phyloP scores from a whole-genome alignment of 345 rosid genomes.

The Arabis alpina region DNA sequence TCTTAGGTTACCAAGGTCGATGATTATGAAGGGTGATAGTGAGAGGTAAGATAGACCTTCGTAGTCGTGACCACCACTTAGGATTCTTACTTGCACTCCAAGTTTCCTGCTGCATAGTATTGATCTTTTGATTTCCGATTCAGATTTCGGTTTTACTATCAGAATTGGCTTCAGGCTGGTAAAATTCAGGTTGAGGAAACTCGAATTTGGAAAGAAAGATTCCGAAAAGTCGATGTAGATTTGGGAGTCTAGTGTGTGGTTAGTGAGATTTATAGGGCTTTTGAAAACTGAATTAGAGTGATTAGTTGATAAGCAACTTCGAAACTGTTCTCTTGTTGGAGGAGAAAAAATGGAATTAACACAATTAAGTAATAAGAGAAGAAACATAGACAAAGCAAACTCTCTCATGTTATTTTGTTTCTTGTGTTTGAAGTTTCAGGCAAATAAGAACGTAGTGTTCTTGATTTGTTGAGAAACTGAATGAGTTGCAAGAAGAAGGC shows the following conservation, averaged over 20 bases:
- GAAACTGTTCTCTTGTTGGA: conserved; percentile 39
- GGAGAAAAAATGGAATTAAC: conserved; percentile 13
- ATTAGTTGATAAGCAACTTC: conserved; percentile 27
- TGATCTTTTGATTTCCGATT: conserved; percentile 52
- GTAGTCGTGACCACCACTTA: conserved; percentile 81
- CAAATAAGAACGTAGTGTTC: conserved; percentile 11
- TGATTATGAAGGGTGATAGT: conserved; percentile 49
- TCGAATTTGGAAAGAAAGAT: conserved; percentile 20
- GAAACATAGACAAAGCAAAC: conserved; percentile 23
- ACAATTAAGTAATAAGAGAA: conserved; percentile 2
- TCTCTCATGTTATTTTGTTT: conserved; percentile 30
- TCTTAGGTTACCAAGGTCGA: conserved; percentile 54
- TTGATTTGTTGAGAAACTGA: conserved; percentile 32
- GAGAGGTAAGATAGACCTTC: conserved; percentile 71
- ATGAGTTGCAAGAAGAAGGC: conserved; percentile 30
- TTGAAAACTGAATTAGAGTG: background rate
- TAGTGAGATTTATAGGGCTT: background rate
- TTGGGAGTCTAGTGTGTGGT: background rate
- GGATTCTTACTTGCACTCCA: conserved; percentile 52
- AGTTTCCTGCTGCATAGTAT: conserved; percentile 48
- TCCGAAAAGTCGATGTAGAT: conserved; percentile 13
- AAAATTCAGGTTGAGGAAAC: conserved; percentile 36
- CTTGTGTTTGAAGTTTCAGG: conserved; percentile 29
- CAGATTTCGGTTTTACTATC: conserved; percentile 46
- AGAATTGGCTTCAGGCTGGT: conserved; percentile 49